Base-by-base conservation (phyloP, 306 rosid species). In the Castanopsis chinensis region DNA sequence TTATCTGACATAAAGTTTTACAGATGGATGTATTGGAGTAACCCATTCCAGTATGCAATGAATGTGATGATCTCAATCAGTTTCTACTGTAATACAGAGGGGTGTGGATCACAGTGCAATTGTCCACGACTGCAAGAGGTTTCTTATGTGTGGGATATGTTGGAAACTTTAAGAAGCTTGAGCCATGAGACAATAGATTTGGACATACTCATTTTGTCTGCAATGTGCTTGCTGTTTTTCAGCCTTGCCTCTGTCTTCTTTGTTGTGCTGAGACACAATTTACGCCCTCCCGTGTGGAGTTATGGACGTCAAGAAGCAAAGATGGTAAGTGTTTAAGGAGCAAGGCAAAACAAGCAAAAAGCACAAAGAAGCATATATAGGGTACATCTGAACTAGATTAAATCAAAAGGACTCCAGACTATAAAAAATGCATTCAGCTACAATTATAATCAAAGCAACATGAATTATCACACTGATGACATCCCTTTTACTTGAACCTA, bases 61-160 rank as follows among this genome's bases (percentile, higher is more conserved):
- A 74, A 56, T 33, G 77, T 51, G 28, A n/a, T 55, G 77, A 73
- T 67, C 64, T 73, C 77, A 32, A 55, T 73, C 68, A 73, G 77
- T 73, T 73, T 73, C 43, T 56, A 73, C 8, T 56, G 77, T 5
- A 21, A 55, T 33, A 73, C 28, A 32, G 20, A 56, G 37, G 30
- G 61, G 49, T 73, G 76, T 52, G 17, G 51, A 73, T 32, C 45
- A 73, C 53, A 35, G 18, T 58, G 55, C 55, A 35, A 58, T 53
- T 57, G 77, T 69, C 56, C 69, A 3, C 13, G 45, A 35, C 57
- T 74, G 49, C 77, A 68, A 74, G 69, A 74, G 35, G 77, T 55
- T 37, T 74, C 77, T 33, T 32, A 57, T 56, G 68, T 35, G 13
- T 57, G 68, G 53, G 77, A 56, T 11, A 73, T n/a, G 25, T 57